A percentile compares a stretch with the other conserved stretches of the same genome.
Conservation (phyloP, 169 alveolate species). For the Blepharisma undulans region DNA sequence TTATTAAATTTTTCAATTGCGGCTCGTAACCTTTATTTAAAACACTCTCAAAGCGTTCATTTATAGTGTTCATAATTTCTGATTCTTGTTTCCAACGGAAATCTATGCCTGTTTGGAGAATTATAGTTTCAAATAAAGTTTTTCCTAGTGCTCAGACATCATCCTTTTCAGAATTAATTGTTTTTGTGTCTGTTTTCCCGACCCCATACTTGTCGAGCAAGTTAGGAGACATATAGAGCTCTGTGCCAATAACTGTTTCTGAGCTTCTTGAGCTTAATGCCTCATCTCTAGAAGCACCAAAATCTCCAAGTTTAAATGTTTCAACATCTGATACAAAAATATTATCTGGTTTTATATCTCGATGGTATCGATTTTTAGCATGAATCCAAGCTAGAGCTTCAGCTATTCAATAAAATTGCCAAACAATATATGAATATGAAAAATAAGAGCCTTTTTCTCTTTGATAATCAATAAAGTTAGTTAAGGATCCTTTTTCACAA, state of each 20-base stretch:
- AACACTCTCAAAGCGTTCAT: background rate
- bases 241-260: background rate
- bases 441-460: background rate
- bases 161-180: background rate
- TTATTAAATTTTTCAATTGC: background rate
- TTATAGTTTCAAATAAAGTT: background rate
- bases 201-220: background rate
- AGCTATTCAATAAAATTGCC: background rate
- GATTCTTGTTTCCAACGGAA: background rate
- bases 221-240: background rate
- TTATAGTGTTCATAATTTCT: background rate
- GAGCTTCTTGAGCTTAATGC: background rate
- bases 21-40: background rate
- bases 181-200: background rate
- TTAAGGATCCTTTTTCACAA: background rate
- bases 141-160: background rate
- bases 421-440: background rate
- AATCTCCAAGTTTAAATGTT: constrained; percentile 61
- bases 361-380: constrained; percentile 67
- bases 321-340: constrained; percentile 59
- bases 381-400: constrained; percentile 43
- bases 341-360: constrained; percentile 72
- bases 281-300: constrained; percentile 55
- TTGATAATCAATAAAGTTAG: background rate
- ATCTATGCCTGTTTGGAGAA: background rate